A percentile compares a stretch with the other conserved stretches of the same genome.
These are phyloP conservation scores for Furcasterigmium sp. DNA, from an alignment of 2,329 filamentous ascomycete genomes.

Conservation along the genomic window DNA sequence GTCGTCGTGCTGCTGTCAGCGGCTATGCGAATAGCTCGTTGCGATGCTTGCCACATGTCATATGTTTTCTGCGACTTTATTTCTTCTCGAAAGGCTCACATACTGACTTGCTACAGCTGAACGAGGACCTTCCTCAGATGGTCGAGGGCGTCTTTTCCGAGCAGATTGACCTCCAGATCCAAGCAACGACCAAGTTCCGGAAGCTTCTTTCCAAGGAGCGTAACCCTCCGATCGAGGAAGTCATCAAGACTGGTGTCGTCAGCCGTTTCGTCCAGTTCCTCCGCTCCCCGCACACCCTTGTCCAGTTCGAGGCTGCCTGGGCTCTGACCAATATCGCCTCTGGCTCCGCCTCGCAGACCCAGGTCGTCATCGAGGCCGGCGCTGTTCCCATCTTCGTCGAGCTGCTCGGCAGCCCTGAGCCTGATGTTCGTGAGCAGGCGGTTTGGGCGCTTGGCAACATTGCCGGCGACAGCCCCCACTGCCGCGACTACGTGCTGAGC, in stretches of 20 bases:
- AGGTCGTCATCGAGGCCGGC: slow-evolving; percentile 97
- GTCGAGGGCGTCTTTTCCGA: slow-evolving; percentile 97
- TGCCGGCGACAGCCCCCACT: slow-evolving; percentile 94
- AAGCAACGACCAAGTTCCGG: slow-evolving; percentile 96
- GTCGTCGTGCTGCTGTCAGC: too few species aligned
- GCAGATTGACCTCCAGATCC: slow-evolving; percentile 95
- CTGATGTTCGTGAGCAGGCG: slow-evolving; percentile 95
- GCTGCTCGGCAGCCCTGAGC: slow-evolving; percentile 89
- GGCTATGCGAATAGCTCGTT: too few species aligned
- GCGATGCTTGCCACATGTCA: not conserved
- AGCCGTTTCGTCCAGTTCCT: slow-evolving; percentile 97
- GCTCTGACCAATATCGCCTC: slow-evolving; percentile 98
- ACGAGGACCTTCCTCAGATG: slow-evolving; percentile 98
- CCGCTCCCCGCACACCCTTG: slow-evolving; percentile 92
- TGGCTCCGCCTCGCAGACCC: slow-evolving; percentile 92
- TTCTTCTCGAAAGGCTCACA: slow-evolving; percentile 6
- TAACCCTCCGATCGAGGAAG: slow-evolving; percentile 97
- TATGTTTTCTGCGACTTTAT: not conserved
- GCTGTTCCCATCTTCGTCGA: slow-evolving; percentile 98
- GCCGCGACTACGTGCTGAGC: slow-evolving; percentile 92
- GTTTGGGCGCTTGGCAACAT: slow-evolving; percentile 99
- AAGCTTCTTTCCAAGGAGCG: slow-evolving; percentile 98
- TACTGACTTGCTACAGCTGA: slow-evolving; percentile 59
- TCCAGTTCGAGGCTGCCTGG: slow-evolving; percentile 99
- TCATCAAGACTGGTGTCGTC: slow-evolving; percentile 98